Base-by-base conservation (phyloP, 257 asterid genomes). In the Striga asiatica region DNA sequence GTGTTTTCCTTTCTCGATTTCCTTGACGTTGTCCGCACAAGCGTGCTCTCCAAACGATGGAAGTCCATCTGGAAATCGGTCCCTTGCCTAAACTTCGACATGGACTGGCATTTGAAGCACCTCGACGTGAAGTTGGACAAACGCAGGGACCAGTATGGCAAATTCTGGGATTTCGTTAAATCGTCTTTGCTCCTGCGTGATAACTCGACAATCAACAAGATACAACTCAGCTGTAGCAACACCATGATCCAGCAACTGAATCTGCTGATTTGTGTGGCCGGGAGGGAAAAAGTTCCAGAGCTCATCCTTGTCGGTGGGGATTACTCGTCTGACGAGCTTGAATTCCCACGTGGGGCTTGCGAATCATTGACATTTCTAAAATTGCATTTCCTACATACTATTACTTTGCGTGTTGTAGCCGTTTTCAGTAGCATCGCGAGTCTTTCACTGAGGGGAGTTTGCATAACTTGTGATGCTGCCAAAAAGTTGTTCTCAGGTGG, bases 151-250 rank as follows among this genome's bases (percentile, higher is more conserved):
- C 60, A 31, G 1, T 48, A 24, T 8, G 5, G 6, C n/a, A 52
- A 16, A 62, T 71, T 71, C 17, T 65, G 67, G 67, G 54, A 67
- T 31, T 67, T 67, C 19, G 25, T 67, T 59, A 60, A 60, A 46
- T 25, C 59, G 64, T 48, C 67, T 14, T 60, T 67, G 43, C 37
- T 34, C 32, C 34, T 37, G 11, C 25, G 62, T 18, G 67, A 48
- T 4, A 17, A 18, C 11, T 60, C 58, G 6, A 52, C 27, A 46
- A 48, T 66, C 54, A 60, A 51, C 27, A 45, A 61, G 47, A 53
- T 67, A 14, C 37, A 28, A 19, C 14, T 66, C 22, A 17, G 18
- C 8, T 24, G 43, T 11, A 54, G 54, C 13, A 45, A 54, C 58
- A 66, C 62, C 37, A 31, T 45, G 13, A 49, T 10, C 12, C 39